Percentiles rank a stretch among this genome's conserved stretches.
Evolutionary conservation across 2,329 filamentous ascomycete genomes (phyloP).

Genomic region (Neophaeococcomyces aloes): DNA sequence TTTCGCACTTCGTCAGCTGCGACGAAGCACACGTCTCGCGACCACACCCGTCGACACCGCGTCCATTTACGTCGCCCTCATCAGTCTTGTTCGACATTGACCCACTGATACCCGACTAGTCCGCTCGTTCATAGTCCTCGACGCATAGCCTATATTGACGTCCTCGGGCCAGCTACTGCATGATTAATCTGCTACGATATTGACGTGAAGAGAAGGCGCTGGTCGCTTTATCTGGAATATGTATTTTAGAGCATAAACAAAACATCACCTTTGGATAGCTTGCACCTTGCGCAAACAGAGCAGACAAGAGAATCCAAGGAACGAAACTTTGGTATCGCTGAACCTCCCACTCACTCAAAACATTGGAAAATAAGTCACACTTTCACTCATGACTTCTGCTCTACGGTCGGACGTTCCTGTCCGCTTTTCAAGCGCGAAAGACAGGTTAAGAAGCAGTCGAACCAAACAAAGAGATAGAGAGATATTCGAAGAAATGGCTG

Average conservation of each 20-base stretch:
- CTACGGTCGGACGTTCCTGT: conserved; percentile 19
- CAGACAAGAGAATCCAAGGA: no score
- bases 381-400: conserved; percentile 19
- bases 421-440: conserved; percentile 20
- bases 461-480: conserved; percentile 9
- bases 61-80: not conserved
- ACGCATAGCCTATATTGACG: not conserved
- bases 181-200: not conserved
- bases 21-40: conserved; percentile 5
- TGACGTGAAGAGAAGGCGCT: conserved; percentile 6
- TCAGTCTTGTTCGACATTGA: not conserved
- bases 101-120: not conserved
- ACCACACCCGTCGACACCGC: not conserved
- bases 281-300: not conserved
- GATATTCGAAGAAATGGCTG: conserved; percentile 16
- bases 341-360: no score
- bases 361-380: not conserved
- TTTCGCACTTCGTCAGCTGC: not conserved
- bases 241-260: not conserved
- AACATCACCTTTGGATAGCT: not conserved
- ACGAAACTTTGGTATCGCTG: no score
- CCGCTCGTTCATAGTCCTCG: not conserved
- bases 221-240: conserved; percentile 1
- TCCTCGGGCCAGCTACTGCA: not conserved
- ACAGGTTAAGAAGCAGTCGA: conserved; percentile 16